Conservation (phyloP, 805 yeast genomes). For the Pichia kluyveri region DNA sequence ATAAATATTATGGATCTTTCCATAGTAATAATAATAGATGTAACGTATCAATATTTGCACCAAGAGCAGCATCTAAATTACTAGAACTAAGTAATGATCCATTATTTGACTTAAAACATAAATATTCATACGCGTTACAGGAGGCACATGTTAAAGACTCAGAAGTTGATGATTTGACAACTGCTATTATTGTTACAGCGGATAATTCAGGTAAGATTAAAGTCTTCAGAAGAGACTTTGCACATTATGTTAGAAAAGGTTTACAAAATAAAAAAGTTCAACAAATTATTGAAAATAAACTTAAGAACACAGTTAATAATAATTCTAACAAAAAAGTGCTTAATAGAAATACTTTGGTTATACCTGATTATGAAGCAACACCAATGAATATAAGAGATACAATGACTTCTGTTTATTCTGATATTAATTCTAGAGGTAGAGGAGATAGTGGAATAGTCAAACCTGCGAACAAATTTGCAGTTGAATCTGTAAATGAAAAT, state of each 20-base stretch:
- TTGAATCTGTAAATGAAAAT: conserved; percentile 1
- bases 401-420: conserved; percentile 3
- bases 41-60: conserved; percentile 74
- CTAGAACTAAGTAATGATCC: conserved; percentile 72
- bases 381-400: conserved; percentile 3
- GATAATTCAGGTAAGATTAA: conserved; percentile 68
- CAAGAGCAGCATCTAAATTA: conserved; percentile 52
- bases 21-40: conserved; percentile 71
- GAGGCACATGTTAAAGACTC: conserved; percentile 7
- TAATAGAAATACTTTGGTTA: conserved; percentile 4
- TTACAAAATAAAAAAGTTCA: conserved; percentile 10
- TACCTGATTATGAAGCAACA: conserved; percentile 2
- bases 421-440: conserved; percentile 9
- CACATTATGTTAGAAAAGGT: conserved; percentile 35
- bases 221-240: conserved; percentile 74
- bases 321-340: not conserved
- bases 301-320: not conserved
- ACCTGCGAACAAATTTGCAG: conserved; percentile 9
- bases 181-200: conserved; percentile 58
- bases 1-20: conserved; percentile 56
- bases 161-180: conserved; percentile 28
- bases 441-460: conserved; percentile 4
- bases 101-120: conserved; percentile 49
- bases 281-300: conserved; percentile 1
- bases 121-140: conserved; percentile 4